phyloP scores from a whole-genome alignment of 106 monocot species.

The Allium fistulosum region DNA sequence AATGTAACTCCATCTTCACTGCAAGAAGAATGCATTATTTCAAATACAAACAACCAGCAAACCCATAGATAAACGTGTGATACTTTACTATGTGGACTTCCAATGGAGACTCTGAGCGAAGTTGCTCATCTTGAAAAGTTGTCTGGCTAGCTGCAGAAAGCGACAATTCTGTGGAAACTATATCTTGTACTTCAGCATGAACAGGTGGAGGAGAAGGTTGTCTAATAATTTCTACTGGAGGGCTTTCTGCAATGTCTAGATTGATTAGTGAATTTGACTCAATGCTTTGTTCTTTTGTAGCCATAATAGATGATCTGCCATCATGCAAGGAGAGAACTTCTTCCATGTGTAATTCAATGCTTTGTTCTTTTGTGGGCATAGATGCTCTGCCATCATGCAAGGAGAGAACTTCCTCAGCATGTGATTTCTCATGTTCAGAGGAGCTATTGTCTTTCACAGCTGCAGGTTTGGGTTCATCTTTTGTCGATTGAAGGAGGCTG shows the following conservation, averaged over 20 bases:
- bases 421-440: conserved; percentile 37
- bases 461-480: conserved; percentile 18
- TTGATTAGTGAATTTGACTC: conserved; percentile 9
- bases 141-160: conserved; percentile 18
- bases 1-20: no score
- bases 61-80: background rate
- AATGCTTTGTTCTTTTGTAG: conserved; percentile 26
- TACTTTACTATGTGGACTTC: conserved; percentile 78
- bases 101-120: conserved; percentile 58
- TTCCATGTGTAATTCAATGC: conserved; percentile 15
- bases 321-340: conserved; percentile 70
- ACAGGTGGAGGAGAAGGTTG: conserved; percentile 80
- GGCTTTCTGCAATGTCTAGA: conserved; percentile 19
- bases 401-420: conserved; percentile 60
- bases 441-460: conserved; percentile 24
- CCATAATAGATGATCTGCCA: conserved; percentile 17
- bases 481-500: conserved; percentile 34
- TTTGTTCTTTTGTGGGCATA: conserved; percentile 28
- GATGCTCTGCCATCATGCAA: conserved; percentile 41
- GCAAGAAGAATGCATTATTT: no score
- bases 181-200: conserved; percentile 69
- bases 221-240: conserved; percentile 42
- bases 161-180: conserved; percentile 30
- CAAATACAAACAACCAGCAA: no score
- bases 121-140: conserved; percentile 47